phyloP scores from a whole-genome alignment of 2,329 filamentous ascomycete genomes.

The Dendrostoma leiphaemia region DNA sequence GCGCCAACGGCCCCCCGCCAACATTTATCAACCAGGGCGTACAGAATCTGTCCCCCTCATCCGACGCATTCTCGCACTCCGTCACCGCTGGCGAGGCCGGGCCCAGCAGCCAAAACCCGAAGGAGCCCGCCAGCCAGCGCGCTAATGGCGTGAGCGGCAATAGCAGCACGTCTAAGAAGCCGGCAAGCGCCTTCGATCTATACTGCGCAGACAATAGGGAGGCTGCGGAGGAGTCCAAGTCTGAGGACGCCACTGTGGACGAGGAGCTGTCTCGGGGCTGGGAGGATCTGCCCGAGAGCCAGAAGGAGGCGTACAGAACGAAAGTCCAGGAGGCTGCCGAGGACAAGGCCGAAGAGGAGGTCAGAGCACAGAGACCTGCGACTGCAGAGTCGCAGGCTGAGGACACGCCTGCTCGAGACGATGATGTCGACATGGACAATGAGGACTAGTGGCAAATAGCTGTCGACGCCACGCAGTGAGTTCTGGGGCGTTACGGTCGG shows the following conservation, averaged over 20 bases:
- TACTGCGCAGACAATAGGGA: constrained; percentile 52
- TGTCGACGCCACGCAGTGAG: no score
- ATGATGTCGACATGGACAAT: constrained; percentile 49
- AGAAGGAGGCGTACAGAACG: constrained; percentile 48
- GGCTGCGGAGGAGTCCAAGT: constrained; percentile 38
- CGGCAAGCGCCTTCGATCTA: constrained; percentile 51
- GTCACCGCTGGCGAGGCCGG: constrained; percentile 36
- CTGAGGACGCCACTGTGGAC: constrained; percentile 46
- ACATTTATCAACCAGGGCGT: constrained; percentile 47
- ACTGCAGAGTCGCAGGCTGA: constrained; percentile 20
- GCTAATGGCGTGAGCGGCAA: constrained; percentile 37
- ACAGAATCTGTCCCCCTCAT: constrained; percentile 46
- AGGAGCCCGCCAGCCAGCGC: constrained; percentile 21
- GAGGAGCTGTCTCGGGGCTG: constrained; percentile 54
- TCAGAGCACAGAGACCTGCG: neutral
- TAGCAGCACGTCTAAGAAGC: constrained; percentile 35
- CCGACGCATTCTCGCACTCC: constrained; percentile 50
- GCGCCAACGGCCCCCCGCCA: constrained; percentile 31
- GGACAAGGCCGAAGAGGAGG: neutral
- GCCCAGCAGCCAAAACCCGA: constrained; percentile 22
- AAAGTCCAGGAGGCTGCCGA: constrained; percentile 24
- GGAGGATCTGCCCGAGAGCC: constrained; percentile 49
- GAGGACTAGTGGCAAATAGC: constrained; percentile 34
- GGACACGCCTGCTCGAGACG: constrained; percentile 36
- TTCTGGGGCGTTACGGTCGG: neutral